phyloP scores from a whole-genome alignment of 257 asterid genomes.

The Solanum rostratum region DNA sequence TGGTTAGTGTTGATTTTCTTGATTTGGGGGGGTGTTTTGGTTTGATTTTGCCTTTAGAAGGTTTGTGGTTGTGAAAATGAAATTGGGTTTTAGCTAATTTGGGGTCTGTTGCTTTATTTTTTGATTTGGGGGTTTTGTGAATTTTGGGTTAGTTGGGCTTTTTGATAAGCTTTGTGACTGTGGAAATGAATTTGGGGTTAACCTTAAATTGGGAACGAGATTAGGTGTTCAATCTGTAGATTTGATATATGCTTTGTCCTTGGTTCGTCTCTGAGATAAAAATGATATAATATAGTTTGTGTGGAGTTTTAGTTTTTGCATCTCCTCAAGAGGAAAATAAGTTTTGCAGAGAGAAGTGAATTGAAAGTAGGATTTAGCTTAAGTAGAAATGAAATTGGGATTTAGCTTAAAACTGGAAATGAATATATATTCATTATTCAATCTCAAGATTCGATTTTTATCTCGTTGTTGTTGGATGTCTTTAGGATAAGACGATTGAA shows the following conservation, averaged over 20 bases:
- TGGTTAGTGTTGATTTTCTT: conserved; percentile 24
- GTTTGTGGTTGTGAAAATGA: background rate
- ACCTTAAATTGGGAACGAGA: background rate
- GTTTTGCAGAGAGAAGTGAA: background rate
- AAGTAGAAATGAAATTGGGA: background rate
- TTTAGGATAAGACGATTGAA: background rate
- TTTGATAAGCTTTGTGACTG: background rate
- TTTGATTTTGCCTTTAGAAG: background rate
- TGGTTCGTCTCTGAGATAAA: background rate
- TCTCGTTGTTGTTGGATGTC: background rate
- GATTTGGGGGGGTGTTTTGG: background rate
- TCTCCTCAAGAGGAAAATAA: background rate
- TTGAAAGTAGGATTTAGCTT: background rate
- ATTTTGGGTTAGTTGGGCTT: background rate
- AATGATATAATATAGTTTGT: background rate
- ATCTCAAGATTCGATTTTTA: background rate
- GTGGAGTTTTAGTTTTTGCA: background rate
- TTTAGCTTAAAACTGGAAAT: background rate
- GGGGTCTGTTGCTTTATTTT: too few relatives aligned
- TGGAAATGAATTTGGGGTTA: background rate
- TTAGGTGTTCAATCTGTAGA: background rate
- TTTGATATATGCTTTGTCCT: background rate
- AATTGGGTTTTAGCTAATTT: background rate
- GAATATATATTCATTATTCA: background rate
- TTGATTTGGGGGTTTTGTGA: background rate